Conservation (phyloP, 2,329 filamentous ascomycete genomes). For the Exophiala sideris region DNA sequence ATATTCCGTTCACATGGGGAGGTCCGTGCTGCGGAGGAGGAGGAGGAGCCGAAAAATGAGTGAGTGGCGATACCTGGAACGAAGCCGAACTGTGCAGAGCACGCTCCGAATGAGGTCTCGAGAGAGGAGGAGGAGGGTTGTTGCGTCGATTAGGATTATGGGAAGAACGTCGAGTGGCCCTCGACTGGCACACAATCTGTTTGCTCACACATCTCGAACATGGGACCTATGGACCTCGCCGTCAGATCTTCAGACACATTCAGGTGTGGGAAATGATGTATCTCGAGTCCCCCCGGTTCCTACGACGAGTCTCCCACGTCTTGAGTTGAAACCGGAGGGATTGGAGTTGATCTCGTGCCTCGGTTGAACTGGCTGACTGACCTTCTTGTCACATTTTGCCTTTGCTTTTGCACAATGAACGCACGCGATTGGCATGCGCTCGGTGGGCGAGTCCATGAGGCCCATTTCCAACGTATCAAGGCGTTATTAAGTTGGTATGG, state of each 20-base stretch:
- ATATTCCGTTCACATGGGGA: slow-evolving; percentile 13
- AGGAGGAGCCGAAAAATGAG: slow-evolving; percentile 21
- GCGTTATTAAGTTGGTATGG: not conserved
- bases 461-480: not conserved
- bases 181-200: slow-evolving; percentile 28
- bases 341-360: not conserved
- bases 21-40: slow-evolving; percentile 11
- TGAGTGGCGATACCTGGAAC: slow-evolving; percentile 27
- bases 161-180: slow-evolving; percentile 28
- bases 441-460: slow-evolving; percentile 27
- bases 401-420: slow-evolving; percentile 31
- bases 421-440: slow-evolving; percentile 30
- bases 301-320: not conserved
- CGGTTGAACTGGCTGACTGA: slow-evolving; percentile 14
- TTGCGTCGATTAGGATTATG: slow-evolving; percentile 27
- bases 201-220: slow-evolving; percentile 31
- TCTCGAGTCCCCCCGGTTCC: not conserved
- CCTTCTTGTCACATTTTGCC: slow-evolving; percentile 32
- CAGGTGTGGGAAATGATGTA: not conserved
- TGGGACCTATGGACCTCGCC: slow-evolving; percentile 23
- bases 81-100: slow-evolving; percentile 24
- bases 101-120: slow-evolving; percentile 26
- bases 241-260: slow-evolving; percentile 4
- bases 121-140: slow-evolving; percentile 12
- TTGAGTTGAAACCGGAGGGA: not conserved